Percentiles rank a stretch among this genome's conserved stretches.
phyloP scores from a whole-genome alignment of 2,329 filamentous ascomycete species.

The Trichoderma gracile region DNA sequence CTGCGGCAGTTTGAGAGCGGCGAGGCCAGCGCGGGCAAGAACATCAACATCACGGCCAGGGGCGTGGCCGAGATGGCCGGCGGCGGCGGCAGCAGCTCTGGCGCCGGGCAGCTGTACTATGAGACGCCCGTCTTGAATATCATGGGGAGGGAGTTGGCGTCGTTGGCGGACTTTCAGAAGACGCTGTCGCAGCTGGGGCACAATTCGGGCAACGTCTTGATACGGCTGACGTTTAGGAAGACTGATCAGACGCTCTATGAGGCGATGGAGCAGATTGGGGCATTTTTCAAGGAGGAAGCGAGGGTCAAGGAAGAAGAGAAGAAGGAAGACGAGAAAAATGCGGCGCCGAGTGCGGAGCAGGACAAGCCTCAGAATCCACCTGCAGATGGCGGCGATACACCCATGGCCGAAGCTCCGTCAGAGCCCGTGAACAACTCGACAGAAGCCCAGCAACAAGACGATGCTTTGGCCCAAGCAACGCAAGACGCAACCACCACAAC shows the following conservation, averaged over 20 bases:
- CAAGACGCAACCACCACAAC: slow-evolving; percentile 29
- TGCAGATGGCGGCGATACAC: slow-evolving; percentile 28
- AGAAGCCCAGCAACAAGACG: background rate
- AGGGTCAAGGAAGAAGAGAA: slow-evolving; percentile 23
- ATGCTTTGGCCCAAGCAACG: slow-evolving; percentile 14
- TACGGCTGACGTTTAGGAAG: slow-evolving; percentile 74
- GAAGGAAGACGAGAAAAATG: slow-evolving; percentile 24
- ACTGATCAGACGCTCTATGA: slow-evolving; percentile 80
- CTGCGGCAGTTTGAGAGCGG: slow-evolving; percentile 86
- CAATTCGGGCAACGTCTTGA: slow-evolving; percentile 76
- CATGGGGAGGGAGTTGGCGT: slow-evolving; percentile 75
- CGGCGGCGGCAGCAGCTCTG: slow-evolving; percentile 53
- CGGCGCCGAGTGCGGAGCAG: background rate
- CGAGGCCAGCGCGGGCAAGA: slow-evolving; percentile 59
- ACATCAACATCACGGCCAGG: slow-evolving; percentile 80
- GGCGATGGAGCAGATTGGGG: slow-evolving; percentile 77
- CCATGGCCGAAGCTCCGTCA: slow-evolving; percentile 31
- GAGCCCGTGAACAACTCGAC: slow-evolving; percentile 8
- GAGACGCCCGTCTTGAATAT: slow-evolving; percentile 83
- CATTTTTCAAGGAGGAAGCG: slow-evolving; percentile 65
- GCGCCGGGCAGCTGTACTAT: slow-evolving; percentile 79
- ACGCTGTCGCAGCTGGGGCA: slow-evolving; percentile 84
- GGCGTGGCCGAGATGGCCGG: slow-evolving; percentile 65
- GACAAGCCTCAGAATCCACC: slow-evolving; percentile 23
- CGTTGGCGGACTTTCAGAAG: slow-evolving; percentile 83